phyloP scores from a whole-genome alignment of 2,329 filamentous ascomycete genomes.

The Neopestalotiopsis sp. region DNA sequence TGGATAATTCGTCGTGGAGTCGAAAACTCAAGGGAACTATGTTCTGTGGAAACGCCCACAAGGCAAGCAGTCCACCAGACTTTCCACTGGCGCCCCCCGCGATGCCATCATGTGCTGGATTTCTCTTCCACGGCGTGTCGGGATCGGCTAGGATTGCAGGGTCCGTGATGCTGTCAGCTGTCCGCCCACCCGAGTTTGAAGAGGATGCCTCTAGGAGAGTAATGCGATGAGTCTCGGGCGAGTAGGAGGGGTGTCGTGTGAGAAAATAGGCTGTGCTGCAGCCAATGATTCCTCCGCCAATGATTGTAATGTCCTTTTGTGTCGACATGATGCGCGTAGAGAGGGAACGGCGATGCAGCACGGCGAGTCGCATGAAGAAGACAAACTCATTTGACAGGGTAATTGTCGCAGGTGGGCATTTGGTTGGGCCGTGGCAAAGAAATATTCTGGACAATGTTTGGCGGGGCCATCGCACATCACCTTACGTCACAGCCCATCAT shows the following conservation, averaged over 20 bases:
- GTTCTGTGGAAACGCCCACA: constrained; percentile 75
- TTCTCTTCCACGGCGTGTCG: constrained; percentile 27
- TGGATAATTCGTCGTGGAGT: constrained; percentile 71
- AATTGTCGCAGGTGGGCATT: neutral
- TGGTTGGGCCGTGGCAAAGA: neutral
- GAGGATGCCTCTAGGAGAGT: constrained; percentile 74
- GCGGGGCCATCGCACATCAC: neutral
- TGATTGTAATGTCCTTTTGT: constrained; percentile 36
- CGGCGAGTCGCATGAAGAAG: neutral
- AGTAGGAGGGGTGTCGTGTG: constrained; percentile 71
- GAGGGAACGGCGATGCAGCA: neutral
- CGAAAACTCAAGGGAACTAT: constrained; percentile 75
- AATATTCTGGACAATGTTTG: neutral
- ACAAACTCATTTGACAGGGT: neutral
- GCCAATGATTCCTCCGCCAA: constrained; percentile 78
- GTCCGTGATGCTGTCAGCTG: constrained; percentile 36
- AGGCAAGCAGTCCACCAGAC: constrained; percentile 74
- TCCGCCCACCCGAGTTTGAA: constrained; percentile 37
- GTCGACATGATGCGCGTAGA: constrained; percentile 17
- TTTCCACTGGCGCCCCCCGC: constrained; percentile 80
- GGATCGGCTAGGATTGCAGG: constrained; percentile 35
- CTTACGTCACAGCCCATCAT: neutral
- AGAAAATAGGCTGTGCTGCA: constrained; percentile 77
- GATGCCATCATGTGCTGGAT: constrained; percentile 52
- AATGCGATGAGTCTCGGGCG: constrained; percentile 67